A percentile compares a stretch with the other conserved stretches of the same genome.
These are phyloP conservation scores for Tuber indicum DNA, from an alignment of 495 filamentous ascomycete genomes.

Conservation along the genomic window DNA sequence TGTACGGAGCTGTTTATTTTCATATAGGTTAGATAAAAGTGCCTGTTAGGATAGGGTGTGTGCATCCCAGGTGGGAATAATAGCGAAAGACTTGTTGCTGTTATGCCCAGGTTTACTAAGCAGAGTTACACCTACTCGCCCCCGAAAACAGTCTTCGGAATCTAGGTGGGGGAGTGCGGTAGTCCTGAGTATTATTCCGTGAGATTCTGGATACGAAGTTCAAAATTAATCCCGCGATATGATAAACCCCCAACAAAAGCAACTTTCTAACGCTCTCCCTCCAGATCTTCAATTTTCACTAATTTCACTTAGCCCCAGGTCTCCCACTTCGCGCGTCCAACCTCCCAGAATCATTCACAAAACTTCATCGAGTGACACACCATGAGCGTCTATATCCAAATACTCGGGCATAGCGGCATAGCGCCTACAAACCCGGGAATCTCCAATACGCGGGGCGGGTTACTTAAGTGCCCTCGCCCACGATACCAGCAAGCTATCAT, in stretches of 20 bases:
- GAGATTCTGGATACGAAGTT: neutral
- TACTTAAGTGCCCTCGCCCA: neutral
- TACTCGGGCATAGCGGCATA: neutral
- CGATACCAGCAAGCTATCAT: neutral
- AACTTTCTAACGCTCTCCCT: neutral
- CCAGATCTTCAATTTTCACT: neutral
- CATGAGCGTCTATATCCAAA: neutral
- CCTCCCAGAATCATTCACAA: neutral
- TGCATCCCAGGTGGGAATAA: neutral
- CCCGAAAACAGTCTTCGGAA: neutral
- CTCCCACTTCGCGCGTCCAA: neutral
- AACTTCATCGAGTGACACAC: neutral
- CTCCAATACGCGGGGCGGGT: neutral
- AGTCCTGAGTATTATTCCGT: neutral
- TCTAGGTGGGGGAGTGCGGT: neutral
- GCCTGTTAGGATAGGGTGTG: neutral
- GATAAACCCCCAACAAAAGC: neutral
- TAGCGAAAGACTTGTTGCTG: neutral
- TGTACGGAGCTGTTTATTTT: neutral
- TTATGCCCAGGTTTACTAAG: neutral
- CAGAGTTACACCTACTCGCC: neutral
- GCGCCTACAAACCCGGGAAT: neutral
- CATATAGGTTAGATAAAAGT: constrained; percentile 5
- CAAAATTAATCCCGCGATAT: neutral
- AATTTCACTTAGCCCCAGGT: neutral